These are phyloP conservation scores for Sextonia rubra DNA, from an alignment of 164 flowering plant genomes.

Conservation along the genomic window DNA sequence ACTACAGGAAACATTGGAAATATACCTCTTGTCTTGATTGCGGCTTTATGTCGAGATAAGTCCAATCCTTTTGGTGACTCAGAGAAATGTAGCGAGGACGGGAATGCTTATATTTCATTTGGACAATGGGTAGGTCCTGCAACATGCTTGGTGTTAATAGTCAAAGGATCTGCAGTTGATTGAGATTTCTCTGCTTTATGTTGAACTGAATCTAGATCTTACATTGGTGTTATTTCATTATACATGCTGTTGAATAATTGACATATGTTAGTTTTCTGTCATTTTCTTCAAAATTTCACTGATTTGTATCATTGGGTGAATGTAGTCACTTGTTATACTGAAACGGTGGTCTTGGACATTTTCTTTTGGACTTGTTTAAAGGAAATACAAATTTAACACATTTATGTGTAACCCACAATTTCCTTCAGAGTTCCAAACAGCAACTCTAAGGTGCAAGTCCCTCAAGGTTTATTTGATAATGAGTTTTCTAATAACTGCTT, in stretches of 20 bases:
- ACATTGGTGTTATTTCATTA: no score
- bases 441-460: no score
- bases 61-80: slow-evolving; percentile 88
- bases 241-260: background rate
- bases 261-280: background rate
- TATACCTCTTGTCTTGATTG: slow-evolving; percentile 91
- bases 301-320: background rate
- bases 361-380: no score
- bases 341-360: no score
- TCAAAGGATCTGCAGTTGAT: background rate
- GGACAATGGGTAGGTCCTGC: slow-evolving; percentile 87
- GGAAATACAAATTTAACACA: no score
- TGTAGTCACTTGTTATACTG: background rate
- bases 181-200: background rate
- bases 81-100: slow-evolving; percentile 65
- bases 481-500: no score
- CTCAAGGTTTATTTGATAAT: no score
- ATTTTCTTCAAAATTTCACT: background rate
- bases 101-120: slow-evolving; percentile 92
- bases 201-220: background rate
- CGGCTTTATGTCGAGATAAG: slow-evolving; percentile 88
- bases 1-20: slow-evolving; percentile 92
- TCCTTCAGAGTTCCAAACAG: no score
- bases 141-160: background rate
- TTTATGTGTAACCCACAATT: no score